Evolutionary conservation across 2,329 filamentous ascomycete species (phyloP).

Genomic region (Aspergillus transmontanensis): DNA sequence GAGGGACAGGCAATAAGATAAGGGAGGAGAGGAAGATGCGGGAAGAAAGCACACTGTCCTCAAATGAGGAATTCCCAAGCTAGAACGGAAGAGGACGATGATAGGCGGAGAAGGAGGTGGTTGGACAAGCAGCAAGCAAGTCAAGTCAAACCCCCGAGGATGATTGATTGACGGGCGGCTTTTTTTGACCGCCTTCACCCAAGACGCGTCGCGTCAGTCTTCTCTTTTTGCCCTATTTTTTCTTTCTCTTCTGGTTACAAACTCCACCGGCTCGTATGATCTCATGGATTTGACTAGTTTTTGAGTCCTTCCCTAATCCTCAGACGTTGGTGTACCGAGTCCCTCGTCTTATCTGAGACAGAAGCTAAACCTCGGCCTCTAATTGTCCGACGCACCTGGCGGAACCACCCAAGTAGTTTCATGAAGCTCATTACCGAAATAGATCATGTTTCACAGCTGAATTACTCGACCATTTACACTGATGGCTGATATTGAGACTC

Average conservation of each 20-base stretch:
- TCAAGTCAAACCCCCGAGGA: background rate
- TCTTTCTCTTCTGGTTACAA: background rate
- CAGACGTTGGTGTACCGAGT: background rate
- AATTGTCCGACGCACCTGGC: background rate
- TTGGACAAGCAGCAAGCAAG: slow-evolving; percentile 1
- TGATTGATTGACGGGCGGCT: slow-evolving; percentile 4
- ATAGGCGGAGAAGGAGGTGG: slow-evolving; percentile 1
- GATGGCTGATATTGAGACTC: background rate
- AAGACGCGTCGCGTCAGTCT: slow-evolving; percentile 8
- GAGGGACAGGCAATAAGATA: background rate
- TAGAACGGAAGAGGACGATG: background rate
- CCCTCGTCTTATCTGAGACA: background rate
- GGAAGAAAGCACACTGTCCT: background rate
- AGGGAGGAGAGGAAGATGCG: background rate
- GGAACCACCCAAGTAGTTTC: background rate
- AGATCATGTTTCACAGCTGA: background rate
- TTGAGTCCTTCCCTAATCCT: background rate
- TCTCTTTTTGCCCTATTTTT: slow-evolving; percentile 3
- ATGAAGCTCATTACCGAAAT: background rate
- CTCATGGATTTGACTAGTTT: background rate
- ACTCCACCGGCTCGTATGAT: background rate
- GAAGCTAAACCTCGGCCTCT: background rate
- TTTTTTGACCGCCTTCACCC: slow-evolving; percentile 6
- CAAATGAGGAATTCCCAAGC: slow-evolving; percentile 1
- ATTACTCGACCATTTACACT: background rate